Evolutionary conservation across 1,284 basidiomycete genomes (phyloP), one percentile per base, ranked within the genome.

Genomic region (Leccinum subatratum): DNA sequence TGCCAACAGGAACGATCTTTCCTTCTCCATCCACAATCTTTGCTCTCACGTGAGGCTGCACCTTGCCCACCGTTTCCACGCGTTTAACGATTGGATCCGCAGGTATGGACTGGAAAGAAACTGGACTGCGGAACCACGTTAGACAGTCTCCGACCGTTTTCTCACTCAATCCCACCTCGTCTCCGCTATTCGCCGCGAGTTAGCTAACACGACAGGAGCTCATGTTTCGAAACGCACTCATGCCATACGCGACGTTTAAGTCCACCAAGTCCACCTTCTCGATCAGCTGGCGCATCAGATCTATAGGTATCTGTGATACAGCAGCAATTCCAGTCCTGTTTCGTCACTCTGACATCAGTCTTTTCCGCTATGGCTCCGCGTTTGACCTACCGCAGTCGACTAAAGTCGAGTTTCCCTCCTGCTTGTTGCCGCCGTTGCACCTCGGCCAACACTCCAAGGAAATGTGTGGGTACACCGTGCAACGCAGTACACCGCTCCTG

Each of bases 381-480:
- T n/a, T 45, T 12, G n/a, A 71, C 77, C 39, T 62, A 90, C 89
- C 90, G 81, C 32, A 92, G 77, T 12, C 71, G 76, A 34, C 79
- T 76, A 18, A 85, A 79, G 70, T 90, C 83, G 2, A 84, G 68
- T 6, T 66, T 71, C 64, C 84, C 79, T 0, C 86, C 85, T 6
- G 68, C 78, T 1, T 79, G 75, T 56, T 79, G 78, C 58, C 89
- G 78, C 63, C 80, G 82, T 67, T 87, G 84, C 5, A 92, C 80
- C 74, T 91, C 90, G 0, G 83, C 77, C 20, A 94, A 79, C 1
- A 93, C 83, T 4, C 88, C 91, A 5, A 92, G 80, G 77, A 94
- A 94, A 74, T 94, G 92, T 0, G 92, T 93, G 0, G 93, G 92
- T 2, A 94, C 93, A 8, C 92, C 93, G 71, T 94, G 91, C 63